Base-by-base conservation (phyloP, 768 basidiomycete species). In the Multifurca ochricompacta region DNA sequence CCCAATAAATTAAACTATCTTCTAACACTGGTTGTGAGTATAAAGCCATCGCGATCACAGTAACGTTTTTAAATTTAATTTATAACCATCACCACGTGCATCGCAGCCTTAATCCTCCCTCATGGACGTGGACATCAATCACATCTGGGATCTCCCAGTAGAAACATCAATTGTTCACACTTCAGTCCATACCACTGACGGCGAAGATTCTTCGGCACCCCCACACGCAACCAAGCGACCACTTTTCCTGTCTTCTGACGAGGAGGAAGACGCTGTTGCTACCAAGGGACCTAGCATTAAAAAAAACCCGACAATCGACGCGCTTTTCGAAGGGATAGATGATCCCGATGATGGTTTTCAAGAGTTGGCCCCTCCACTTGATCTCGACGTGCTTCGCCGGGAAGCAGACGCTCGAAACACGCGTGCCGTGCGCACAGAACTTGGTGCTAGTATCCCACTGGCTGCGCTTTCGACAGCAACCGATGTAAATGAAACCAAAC, bases 1-100 rank as follows among this genome's bases (percentile, higher is more conserved):
- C 77, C 95, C 95, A 98, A 67, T 96, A 98, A 19, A 80, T 72
- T 40, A 97, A 80, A 14, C 95, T 90, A 34, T 84, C 80, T 54
- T 85, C 70, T 27, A 91, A 73, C 54, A 85, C 75, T 0, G 89
- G 82, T 43, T 71, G 68, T 34, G 18, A 19, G 5, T 32, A 44
- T 31, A 28, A 25, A n/a, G 48, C 36, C 42, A 56, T 51, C 18
- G 16, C 14, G 23, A 25, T 23, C 16, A 34, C n/a, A n/a, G n/a
- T n/a, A n/a, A n/a, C n/a, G n/a, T n/a, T n/a, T n/a, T n/a, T n/a
- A n/a, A n/a, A n/a, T n/a, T n/a, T n/a, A n/a, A n/a, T n/a, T n/a
- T n/a, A n/a, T n/a, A n/a, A n/a, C n/a, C n/a, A n/a, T n/a, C n/a
- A 36, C 21, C 53, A 54, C 53, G 53, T 48, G 39, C 32, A 46